These are phyloP conservation scores for Solanum habrochaites DNA, from an alignment of 257 asterid genomes.

Conservation along the genomic window DNA sequence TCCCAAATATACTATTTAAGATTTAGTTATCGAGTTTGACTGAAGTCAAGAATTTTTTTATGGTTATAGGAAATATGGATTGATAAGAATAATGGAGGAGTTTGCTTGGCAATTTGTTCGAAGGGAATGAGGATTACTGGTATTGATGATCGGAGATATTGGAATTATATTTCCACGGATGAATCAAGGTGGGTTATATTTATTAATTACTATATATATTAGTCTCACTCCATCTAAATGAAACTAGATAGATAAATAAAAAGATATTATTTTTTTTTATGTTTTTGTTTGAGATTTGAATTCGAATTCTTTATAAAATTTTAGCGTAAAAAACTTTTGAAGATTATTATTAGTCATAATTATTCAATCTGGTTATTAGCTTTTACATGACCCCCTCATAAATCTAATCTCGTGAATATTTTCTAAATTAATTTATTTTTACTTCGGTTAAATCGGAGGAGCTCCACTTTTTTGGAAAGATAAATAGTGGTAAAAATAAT, in stretches of 20 bases:
- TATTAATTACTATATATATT: not conserved
- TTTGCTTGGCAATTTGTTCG: constrained; percentile 60
- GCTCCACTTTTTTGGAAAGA: not conserved
- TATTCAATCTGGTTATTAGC: not conserved
- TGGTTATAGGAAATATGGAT: constrained; percentile 60
- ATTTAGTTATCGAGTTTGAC: not conserved
- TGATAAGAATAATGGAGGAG: constrained; percentile 69
- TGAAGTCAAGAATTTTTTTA: not conserved
- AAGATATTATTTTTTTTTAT: not conserved
- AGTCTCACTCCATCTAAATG: not conserved
- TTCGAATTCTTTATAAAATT: too few species aligned
- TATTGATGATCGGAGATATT: constrained; percentile 83
- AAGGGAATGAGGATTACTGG: constrained; percentile 79
- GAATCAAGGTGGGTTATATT: constrained; percentile 57
- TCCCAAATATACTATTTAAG: too few species aligned
- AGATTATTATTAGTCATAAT: too few species aligned
- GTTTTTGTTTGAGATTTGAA: not conserved
- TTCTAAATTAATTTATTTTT: too few species aligned
- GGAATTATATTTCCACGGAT: constrained; percentile 62
- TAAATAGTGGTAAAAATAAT: too few species aligned
- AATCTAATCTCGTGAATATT: not conserved
- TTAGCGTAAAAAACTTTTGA: too few species aligned
- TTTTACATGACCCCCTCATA: not conserved
- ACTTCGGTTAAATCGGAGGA: not conserved
- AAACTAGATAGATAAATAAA: not conserved